Percentiles rank a stretch among this genome's conserved stretches.
Conservation (phyloP, 345 rosid species). For the Lagerstroemia speciosa region DNA sequence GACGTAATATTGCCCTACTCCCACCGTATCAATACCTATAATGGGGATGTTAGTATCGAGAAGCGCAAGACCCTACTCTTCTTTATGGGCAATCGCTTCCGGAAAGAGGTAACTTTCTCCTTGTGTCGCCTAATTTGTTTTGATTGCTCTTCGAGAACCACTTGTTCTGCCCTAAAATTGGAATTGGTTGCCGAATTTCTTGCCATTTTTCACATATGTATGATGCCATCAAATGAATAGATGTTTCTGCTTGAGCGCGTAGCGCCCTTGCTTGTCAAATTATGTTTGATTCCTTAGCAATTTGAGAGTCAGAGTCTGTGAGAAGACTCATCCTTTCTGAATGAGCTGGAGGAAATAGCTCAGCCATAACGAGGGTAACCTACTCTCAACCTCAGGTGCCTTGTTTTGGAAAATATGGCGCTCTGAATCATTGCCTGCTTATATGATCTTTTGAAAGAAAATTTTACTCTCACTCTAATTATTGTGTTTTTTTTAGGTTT, state of each 20-base stretch:
- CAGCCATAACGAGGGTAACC: too few relatives aligned
- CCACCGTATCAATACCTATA: slow-evolving; percentile 63
- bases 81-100: slow-evolving; percentile 96
- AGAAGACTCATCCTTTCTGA: too few relatives aligned
- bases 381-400: too few relatives aligned
- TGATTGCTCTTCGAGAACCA: not conserved
- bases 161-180: not conserved
- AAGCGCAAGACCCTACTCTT: slow-evolving; percentile 65
- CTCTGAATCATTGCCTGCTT: too few relatives aligned
- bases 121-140: not conserved
- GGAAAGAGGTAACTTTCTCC: slow-evolving; percentile 58
- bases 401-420: too few relatives aligned
- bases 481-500: too few relatives aligned
- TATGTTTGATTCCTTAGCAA: not conserved
- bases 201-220: not conserved
- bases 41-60: slow-evolving; percentile 54
- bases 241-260: not conserved
- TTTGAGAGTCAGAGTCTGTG: not conserved
- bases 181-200: not conserved
- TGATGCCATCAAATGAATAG: not conserved
- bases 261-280: too few relatives aligned
- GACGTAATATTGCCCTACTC: slow-evolving; percentile 87
- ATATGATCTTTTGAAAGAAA: too few relatives aligned
- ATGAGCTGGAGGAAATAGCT: too few relatives aligned
- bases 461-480: too few relatives aligned